phyloP scores from a whole-genome alignment of 371 early-diverging fungal species.

The Phascolomyces articulosus region DNA sequence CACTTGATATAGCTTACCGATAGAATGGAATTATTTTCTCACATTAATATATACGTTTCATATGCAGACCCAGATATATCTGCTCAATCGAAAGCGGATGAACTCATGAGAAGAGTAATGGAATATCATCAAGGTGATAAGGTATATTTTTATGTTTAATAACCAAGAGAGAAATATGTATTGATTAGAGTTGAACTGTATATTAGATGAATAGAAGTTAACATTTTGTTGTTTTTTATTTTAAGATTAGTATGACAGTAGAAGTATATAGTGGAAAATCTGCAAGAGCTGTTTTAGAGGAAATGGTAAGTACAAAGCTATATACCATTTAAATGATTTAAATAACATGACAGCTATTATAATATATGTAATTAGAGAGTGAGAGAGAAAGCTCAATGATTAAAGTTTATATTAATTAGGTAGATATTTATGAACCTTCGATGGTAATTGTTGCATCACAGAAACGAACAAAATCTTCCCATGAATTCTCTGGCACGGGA shows the following conservation, averaged over 20 bases:
- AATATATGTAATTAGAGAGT: background rate
- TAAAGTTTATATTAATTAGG: background rate
- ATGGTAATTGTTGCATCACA: constrained; percentile 6
- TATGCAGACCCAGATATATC: background rate
- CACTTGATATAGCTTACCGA: too few species aligned
- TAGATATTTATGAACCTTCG: constrained; percentile 15
- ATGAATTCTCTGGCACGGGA: constrained; percentile 20
- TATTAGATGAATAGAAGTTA: too few species aligned
- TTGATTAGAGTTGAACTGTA: too few species aligned
- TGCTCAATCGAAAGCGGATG: constrained; percentile 12
- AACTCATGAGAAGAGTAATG: constrained; percentile 8
- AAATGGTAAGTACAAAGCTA: background rate
- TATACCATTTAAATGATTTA: background rate
- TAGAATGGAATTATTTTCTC: background rate
- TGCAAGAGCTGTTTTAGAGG: background rate
- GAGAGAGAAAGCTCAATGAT: background rate
- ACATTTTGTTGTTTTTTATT: background rate
- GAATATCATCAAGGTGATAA: constrained; percentile 11
- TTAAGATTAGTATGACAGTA: constrained; percentile 6
- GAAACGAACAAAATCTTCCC: background rate
- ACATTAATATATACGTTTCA: background rate
- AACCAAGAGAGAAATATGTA: background rate
- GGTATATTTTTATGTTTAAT: background rate
- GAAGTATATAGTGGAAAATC: constrained; percentile 2
- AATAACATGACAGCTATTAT: background rate